Evolutionary conservation across 2,329 filamentous ascomycete genomes (phyloP), one percentile per base, ranked within the genome.

Genomic region (Colletotrichum australisinense): DNA sequence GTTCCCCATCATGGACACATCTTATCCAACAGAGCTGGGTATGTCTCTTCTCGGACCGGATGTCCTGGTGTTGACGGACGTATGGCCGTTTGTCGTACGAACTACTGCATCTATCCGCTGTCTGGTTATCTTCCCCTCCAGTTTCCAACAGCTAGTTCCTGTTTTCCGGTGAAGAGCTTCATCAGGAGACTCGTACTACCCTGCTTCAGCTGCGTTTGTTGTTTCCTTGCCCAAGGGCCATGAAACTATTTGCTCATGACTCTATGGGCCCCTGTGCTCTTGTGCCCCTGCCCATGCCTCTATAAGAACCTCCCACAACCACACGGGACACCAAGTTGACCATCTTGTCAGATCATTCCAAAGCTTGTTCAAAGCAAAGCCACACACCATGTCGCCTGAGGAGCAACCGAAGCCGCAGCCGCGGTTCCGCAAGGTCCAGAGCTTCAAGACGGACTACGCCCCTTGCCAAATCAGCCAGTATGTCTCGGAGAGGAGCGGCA

Each of bases 401-500:
- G 79, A 80, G 64, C 69, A 67, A 14, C 81, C 86, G 65, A 84
- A 84, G 69, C 84, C 87, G 59, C 84, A 84, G 71, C 84, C 87
- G 59, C 90, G 92, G 79, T 98, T 98, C 84, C 94, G 92, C 81
- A 93, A 92, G 78, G 87, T 98, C 62, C 95, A 98, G 80, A 92
- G 90, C 79, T 98, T 99, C 85, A 89, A 93, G 76, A 93, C 94
- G 8, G 94, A 98, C 80, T 99, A 98, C 86, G 95, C 95, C 14
- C 94, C 95, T 12, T 93, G 93, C 75, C 91, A 89, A 68, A 93
- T 99, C 83, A 96, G 95, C 26, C 95, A 98, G 82, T 99, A 99
- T 93, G 95, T 97, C 80, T 99, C 97, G 6, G 91, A 95, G 78
- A 90, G 95, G 75, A 99, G 96, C 75, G 97, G 97, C 65, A 97